phyloP scores from a whole-genome alignment of 2,329 filamentous ascomycete species.

The Colletotrichum brevisporum region DNA sequence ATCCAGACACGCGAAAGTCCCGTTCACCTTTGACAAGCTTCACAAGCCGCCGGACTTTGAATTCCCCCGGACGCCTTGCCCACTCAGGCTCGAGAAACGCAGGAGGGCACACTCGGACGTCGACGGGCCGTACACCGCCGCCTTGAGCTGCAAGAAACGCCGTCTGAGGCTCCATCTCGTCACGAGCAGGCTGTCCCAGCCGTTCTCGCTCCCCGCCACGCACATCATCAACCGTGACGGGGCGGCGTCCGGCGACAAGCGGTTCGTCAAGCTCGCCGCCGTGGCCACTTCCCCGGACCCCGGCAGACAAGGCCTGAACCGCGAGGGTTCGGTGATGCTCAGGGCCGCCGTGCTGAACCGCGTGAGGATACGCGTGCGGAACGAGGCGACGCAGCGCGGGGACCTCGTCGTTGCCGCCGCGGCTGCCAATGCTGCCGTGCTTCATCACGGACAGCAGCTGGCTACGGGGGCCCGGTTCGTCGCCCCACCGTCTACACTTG shows the following conservation, averaged over 20 bases:
- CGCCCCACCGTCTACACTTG: conserved; percentile 27
- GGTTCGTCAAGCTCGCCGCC: conserved; percentile 64
- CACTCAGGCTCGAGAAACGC: conserved; percentile 27
- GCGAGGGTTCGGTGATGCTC: conserved; percentile 67
- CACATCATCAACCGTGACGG: conserved; percentile 77
- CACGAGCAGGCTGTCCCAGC: conserved; percentile 78
- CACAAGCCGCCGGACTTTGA: conserved; percentile 18
- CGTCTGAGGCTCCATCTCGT: conserved; percentile 74
- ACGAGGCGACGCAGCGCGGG: conserved; percentile 51
- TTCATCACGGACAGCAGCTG: conserved; percentile 52
- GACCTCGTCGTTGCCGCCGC: conserved; percentile 50
- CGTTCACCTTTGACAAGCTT: not conserved
- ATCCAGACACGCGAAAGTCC: not conserved
- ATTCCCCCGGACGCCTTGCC: conserved; percentile 7
- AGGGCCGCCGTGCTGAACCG: conserved; percentile 78
- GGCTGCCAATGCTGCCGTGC: conserved; percentile 50
- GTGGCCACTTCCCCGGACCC: conserved; percentile 50
- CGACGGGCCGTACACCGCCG: conserved; percentile 67
- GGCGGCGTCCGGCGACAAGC: conserved; percentile 58
- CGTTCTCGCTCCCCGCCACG: conserved; percentile 78
- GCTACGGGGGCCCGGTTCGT: conserved; percentile 52
- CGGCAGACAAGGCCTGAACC: conserved; percentile 55
- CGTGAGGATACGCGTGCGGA: conserved; percentile 63
- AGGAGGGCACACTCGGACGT: conserved; percentile 68
- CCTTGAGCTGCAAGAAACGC: conserved; percentile 75